These are phyloP conservation scores for Angomonas deanei DNA, from an alignment of 208 protist genomes.

Conservation along the genomic window DNA sequence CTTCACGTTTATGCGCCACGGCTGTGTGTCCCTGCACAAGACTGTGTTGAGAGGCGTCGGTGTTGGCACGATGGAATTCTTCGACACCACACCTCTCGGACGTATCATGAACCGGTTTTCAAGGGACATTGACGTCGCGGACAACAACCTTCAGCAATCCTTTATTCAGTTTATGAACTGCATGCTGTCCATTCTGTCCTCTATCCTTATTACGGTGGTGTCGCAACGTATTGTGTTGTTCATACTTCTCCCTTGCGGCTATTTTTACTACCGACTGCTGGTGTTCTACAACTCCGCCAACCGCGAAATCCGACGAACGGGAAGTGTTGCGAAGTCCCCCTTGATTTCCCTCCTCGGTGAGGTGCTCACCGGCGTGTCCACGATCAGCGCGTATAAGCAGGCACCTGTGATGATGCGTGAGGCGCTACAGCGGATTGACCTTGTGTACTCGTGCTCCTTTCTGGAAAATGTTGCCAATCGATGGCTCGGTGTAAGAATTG, in stretches of 20 bases:
- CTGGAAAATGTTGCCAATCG: conserved; percentile 43
- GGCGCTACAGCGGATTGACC: conserved; percentile 52
- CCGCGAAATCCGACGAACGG: conserved; percentile 87
- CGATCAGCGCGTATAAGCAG: conserved; percentile 77
- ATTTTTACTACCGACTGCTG: conserved; percentile 40
- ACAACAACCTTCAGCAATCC: conserved; percentile 49
- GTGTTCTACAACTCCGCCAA: conserved; percentile 78
- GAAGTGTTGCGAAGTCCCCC: conserved; percentile 80
- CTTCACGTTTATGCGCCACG: conserved; percentile 31
- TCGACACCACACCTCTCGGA: conserved; percentile 92
- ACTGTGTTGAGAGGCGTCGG: conserved; percentile 47
- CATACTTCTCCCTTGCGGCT: conserved; percentile 27
- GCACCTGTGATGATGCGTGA: conserved; percentile 19
- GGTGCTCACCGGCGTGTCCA: conserved; percentile 75
- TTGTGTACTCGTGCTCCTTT: conserved; percentile 32
- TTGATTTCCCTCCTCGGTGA: conserved; percentile 91
- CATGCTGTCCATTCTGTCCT: conserved; percentile 46
- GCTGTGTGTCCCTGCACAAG: conserved; percentile 39
- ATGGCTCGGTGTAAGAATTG: conserved; percentile 84
- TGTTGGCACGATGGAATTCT: conserved; percentile 79
- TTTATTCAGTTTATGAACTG: conserved; percentile 38
- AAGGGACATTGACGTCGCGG: conserved; percentile 83
- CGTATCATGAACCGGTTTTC: conserved; percentile 95
- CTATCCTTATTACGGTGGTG: conserved; percentile 44
- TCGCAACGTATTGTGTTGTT: conserved; percentile 47